phyloP scores from a whole-genome alignment of 2,329 filamentous ascomycete genomes.

The Grosmannia huntii region DNA sequence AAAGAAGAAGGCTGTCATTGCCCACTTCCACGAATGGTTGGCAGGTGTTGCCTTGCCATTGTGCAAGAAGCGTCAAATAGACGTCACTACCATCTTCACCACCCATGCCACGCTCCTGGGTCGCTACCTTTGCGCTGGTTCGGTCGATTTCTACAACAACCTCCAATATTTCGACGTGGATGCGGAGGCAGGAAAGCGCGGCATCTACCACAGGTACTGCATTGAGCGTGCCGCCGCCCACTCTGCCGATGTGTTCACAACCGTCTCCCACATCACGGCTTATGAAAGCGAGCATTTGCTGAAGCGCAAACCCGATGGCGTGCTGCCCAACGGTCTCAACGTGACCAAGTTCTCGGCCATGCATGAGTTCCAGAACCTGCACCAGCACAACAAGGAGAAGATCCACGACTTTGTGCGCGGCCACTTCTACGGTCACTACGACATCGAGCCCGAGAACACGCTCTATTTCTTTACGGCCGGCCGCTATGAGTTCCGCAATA shows the following conservation, averaged over 20 bases:
- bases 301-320: conserved; percentile 94
- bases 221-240: conserved; percentile 92
- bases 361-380: conserved; percentile 97
- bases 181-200: conserved; percentile 89
- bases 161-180: conserved; percentile 95
- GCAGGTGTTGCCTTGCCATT: conserved; percentile 86
- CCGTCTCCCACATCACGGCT: conserved; percentile 95
- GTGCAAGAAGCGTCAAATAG: conserved; percentile 86
- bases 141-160: conserved; percentile 99
- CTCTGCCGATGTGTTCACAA: conserved; percentile 92
- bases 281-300: conserved; percentile 96
- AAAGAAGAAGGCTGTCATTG: conserved; percentile 82
- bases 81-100: conserved; percentile 96
- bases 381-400: conserved; percentile 93
- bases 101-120: conserved; percentile 93
- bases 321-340: conserved; percentile 91
- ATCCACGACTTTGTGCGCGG: conserved; percentile 97
- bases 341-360: conserved; percentile 98
- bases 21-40: conserved; percentile 98
- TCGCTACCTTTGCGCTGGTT: conserved; percentile 91
- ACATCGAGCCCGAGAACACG: conserved; percentile 93
- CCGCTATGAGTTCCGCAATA: conserved; percentile 95
- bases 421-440: conserved; percentile 96
- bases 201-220: conserved; percentile 97
- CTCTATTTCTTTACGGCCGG: conserved; percentile 96